These are phyloP conservation scores for Zygoascus tannicola DNA, from an alignment of 805 yeast genomes.

Conservation along the genomic window DNA sequence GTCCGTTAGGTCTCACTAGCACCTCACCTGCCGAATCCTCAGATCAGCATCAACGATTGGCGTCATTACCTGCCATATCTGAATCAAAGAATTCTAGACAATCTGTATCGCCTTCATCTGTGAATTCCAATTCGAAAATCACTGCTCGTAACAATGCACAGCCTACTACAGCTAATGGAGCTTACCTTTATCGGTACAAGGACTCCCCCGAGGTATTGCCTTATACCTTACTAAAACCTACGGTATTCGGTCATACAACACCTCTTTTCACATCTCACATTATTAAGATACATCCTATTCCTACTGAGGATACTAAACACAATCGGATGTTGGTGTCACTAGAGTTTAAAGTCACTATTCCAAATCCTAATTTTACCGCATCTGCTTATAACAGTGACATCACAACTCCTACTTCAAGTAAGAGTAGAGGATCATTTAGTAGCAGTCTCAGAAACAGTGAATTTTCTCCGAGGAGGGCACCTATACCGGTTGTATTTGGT, in stretches of 20 bases:
- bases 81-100: not conserved
- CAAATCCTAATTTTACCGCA: not conserved
- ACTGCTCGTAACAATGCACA: not conserved
- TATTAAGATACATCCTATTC: slow-evolving; percentile 20
- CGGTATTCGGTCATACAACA: slow-evolving; percentile 20
- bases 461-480: not conserved
- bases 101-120: not conserved
- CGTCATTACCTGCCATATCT: not conserved
- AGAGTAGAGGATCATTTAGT: not conserved
- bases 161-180: slow-evolving; percentile 1
- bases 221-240: slow-evolving; percentile 13
- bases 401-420: not conserved
- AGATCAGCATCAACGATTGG: not conserved
- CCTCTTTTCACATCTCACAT: slow-evolving; percentile 13
- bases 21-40: not conserved
- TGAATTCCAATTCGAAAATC: not conserved
- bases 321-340: slow-evolving; percentile 17
- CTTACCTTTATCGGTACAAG: not conserved
- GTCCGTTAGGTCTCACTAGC: not conserved
- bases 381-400: not conserved
- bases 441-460: not conserved
- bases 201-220: slow-evolving; percentile 7
- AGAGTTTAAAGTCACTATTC: slow-evolving; percentile 16
- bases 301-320: slow-evolving; percentile 1
- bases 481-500: not conserved